Evolutionary conservation across 2,329 filamentous ascomycete genomes (phyloP), one percentile per base, ranked within the genome.

Genomic region (Sporothrix curviconia): DNA sequence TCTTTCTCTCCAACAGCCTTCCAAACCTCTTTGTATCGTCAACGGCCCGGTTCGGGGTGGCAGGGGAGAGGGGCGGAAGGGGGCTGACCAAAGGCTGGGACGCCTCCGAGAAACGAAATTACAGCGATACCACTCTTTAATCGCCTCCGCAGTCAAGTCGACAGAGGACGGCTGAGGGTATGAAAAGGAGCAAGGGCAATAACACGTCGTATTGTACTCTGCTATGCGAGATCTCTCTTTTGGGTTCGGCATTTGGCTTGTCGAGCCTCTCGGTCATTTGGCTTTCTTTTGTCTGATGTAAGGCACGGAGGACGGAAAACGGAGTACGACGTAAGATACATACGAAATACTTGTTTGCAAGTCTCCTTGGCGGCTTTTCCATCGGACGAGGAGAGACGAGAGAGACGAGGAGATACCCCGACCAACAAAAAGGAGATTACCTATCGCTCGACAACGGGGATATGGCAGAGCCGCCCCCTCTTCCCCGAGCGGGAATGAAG

Each of bases 31-130:
- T n/a, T n/a, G n/a, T 30, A 37, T 34, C 17, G 52, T 46, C 34
- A 43, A 55, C 17, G 30, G 46, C 24, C 30, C 52, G 19, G 24
- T 37, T 43, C 52, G 28, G 22, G 28, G n/a, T 19, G 44, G 11
- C 44, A 34, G 44, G 19, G 44, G 30, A 19, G 25, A 47, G 30
- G 54, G 22, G 28, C 43, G 25, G 24, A 3, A 19, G 36, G 25
- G 19, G n/a, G 19, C 9, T 30, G 47, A n/a, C n/a, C n/a, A n/a
- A 30, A 51, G 32, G 22, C 22, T 49, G 30, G 19, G 37, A 19
- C 47, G 24, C 4, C 49, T 34, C 25, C 44, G 11, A 19, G 44
- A 43, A 49, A 56, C 36, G 36, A 50, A 44, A 53, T 54, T 54
- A 44, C 39, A 39, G 12, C 7, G 39, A 39, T 32, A 17, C 19